Evolutionary conservation across 2,329 filamentous ascomycete genomes (phyloP).

Genomic region (Botryotinia narcissicola): DNA sequence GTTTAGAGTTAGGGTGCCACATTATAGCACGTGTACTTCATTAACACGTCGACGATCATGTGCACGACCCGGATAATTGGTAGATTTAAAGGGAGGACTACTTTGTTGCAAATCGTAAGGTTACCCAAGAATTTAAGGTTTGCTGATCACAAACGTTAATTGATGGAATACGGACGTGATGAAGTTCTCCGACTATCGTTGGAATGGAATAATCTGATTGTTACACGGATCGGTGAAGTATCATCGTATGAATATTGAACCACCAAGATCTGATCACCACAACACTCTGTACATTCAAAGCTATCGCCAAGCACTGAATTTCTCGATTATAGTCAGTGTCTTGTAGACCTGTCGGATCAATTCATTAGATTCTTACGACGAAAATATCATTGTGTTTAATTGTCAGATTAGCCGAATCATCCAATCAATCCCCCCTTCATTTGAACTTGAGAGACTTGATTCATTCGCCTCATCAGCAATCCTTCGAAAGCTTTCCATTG

Average conservation of each 20-base stretch:
- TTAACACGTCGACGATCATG: constrained; percentile 12
- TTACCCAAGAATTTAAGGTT: constrained; percentile 16
- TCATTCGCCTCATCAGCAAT: background rate
- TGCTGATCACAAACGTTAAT: background rate
- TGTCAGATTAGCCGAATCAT: background rate
- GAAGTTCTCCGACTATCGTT: background rate
- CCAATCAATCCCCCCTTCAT: background rate
- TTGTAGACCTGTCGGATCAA: background rate
- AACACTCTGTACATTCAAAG: too few relatives aligned
- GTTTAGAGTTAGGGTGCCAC: background rate
- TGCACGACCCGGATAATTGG: background rate
- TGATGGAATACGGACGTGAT: background rate
- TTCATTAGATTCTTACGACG: background rate
- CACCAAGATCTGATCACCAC: background rate
- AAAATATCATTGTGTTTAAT: background rate
- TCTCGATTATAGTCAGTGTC: background rate
- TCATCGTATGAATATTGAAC: background rate
- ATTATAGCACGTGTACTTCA: constrained; percentile 7
- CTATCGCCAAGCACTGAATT: background rate
- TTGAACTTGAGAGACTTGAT: background rate
- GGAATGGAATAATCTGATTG: background rate
- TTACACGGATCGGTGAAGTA: background rate
- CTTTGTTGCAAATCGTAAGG: constrained; percentile 9
- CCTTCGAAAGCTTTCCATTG: background rate
- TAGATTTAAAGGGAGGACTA: background rate